Conservation (phyloP, 1,284 basidiomycete genomes). For the Cryptococcus sp. region DNA sequence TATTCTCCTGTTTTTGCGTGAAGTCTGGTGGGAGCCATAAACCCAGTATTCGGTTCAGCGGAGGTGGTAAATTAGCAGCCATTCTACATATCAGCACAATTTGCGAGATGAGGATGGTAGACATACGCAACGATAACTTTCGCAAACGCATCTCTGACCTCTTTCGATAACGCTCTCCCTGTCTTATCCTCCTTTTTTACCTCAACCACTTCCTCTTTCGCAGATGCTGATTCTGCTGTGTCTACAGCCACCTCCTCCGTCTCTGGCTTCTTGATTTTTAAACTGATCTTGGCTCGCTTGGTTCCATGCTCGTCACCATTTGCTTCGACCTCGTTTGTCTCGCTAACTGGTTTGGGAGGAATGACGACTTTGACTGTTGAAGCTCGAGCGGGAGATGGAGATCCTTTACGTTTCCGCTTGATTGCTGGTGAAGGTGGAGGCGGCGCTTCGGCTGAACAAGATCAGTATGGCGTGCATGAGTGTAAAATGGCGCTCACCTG, state of each 20-base stretch:
- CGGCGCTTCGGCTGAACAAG: no score
- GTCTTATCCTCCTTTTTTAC: constrained; percentile 1
- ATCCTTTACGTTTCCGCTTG: constrained; percentile 9
- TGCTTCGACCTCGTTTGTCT: constrained; percentile 2
- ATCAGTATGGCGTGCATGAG: no score
- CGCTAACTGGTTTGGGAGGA: constrained; percentile 4
- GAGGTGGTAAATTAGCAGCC: constrained; percentile 33
- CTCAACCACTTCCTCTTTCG: constrained; percentile 1
- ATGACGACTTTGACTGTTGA: constrained; percentile 16
- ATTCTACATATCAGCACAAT: constrained; percentile 25
- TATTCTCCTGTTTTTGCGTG: constrained; percentile 35
- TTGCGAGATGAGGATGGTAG: neutral
- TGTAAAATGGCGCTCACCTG: neutral
- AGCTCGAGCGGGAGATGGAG: neutral
- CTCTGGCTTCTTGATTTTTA: constrained; percentile 8
- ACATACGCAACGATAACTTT: neutral
- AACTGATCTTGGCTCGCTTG: constrained; percentile 11
- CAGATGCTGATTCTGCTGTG: constrained; percentile 1
- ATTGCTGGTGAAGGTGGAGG: neutral
- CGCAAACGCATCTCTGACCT: neutral
- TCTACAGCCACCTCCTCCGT: constrained; percentile 3
- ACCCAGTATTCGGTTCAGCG: constrained; percentile 31
- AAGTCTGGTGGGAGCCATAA: constrained; percentile 40
- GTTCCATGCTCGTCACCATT: constrained; percentile 2
- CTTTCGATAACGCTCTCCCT: neutral